phyloP scores from a whole-genome alignment of 768 basidiomycete genomes.

The Hortiboletus campestris region DNA sequence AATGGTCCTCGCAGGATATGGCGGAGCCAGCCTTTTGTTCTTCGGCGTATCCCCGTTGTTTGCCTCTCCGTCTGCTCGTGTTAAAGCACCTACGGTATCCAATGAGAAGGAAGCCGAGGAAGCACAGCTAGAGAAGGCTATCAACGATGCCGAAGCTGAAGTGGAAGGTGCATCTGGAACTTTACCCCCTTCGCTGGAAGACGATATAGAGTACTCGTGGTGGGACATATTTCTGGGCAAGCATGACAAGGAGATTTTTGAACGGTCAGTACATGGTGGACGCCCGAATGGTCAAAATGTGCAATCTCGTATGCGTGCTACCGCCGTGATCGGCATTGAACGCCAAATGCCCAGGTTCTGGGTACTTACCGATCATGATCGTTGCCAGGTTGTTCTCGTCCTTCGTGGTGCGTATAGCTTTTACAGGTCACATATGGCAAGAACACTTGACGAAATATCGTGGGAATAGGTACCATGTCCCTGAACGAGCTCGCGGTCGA shows the following conservation, averaged over 20 bases:
- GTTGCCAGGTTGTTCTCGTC: slow-evolving; percentile 73
- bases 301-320: slow-evolving; percentile 46
- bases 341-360: slow-evolving; percentile 81
- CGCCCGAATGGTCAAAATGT: slow-evolving; percentile 17
- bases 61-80: slow-evolving; percentile 24
- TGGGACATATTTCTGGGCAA: slow-evolving; percentile 80
- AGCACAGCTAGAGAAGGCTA: slow-evolving; percentile 58
- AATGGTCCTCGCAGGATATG: slow-evolving; percentile 82
- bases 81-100: slow-evolving; percentile 25
- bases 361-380: slow-evolving; percentile 79
- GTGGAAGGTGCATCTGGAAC: slow-evolving; percentile 40
- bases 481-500: slow-evolving; percentile 86
- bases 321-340: slow-evolving; percentile 63
- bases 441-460: slow-evolving; percentile 2
- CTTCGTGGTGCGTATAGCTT: slow-evolving; percentile 48
- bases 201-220: slow-evolving; percentile 60
- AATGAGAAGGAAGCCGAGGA: slow-evolving; percentile 55
- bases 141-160: slow-evolving; percentile 72
- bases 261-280: slow-evolving; percentile 47
- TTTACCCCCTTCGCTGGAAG: slow-evolving; percentile 22
- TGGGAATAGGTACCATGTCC: slow-evolving; percentile 68
- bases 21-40: slow-evolving; percentile 77
- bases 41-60: slow-evolving; percentile 59
- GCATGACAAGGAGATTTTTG: slow-evolving; percentile 82
- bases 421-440: not conserved